These are phyloP conservation scores for Trifolium repens DNA, from an alignment of 306 rosid genomes.

Conservation along the genomic window DNA sequence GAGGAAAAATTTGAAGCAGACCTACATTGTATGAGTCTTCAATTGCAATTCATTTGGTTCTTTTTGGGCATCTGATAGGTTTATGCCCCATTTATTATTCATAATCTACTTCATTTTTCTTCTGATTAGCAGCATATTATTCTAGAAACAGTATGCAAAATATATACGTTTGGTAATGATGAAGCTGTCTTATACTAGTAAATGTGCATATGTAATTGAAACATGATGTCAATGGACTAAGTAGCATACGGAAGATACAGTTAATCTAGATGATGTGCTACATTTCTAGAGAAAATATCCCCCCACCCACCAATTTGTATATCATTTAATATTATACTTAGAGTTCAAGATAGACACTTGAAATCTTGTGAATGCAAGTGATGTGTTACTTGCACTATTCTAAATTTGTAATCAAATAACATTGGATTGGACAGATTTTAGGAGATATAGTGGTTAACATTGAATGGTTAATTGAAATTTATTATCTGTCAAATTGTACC, in stretches of 20 bases:
- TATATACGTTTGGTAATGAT: constrained; percentile 36
- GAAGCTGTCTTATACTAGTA: constrained; percentile 24
- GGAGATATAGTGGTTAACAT: too few relatives aligned
- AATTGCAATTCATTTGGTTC: constrained; percentile 38
- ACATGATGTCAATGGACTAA: constrained; percentile 35
- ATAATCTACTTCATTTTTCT: constrained; percentile 19
- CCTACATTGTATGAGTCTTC: constrained; percentile 63
- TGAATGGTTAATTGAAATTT: too few relatives aligned
- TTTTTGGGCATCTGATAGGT: constrained; percentile 29
- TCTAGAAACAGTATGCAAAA: constrained; percentile 39
- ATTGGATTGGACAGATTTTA: too few relatives aligned
- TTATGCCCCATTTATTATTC: constrained; percentile 10
- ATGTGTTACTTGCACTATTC: too few relatives aligned
- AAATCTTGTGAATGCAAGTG: too few relatives aligned
- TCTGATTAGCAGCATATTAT: constrained; percentile 37
- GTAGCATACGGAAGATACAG: constrained; percentile 12
- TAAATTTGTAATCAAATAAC: too few relatives aligned
- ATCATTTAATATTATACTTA: background rate
- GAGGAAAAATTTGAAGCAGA: constrained; percentile 57
- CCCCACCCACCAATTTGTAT: background rate
- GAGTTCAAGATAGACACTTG: too few relatives aligned
- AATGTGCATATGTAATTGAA: constrained; percentile 25
- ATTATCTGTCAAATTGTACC: too few relatives aligned
- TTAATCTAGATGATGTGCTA: background rate
- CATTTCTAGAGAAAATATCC: constrained; percentile 3